These are phyloP conservation scores for Hemileia vastatrix DNA, from an alignment of 1,284 basidiomycete genomes.

Conservation along the genomic window DNA sequence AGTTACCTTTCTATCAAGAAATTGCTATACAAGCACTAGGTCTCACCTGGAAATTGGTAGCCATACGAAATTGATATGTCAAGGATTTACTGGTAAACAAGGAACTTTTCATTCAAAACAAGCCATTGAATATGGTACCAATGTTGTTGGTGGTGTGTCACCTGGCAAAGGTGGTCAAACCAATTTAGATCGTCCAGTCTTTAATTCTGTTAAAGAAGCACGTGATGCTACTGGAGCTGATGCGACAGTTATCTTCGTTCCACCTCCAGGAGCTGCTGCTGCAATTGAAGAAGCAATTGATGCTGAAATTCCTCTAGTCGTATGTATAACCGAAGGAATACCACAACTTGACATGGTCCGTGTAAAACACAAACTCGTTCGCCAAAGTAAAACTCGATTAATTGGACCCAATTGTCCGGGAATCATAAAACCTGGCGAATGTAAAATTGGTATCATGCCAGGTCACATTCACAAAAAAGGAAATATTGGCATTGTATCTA, in stretches of 20 bases:
- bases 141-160: slow-evolving; percentile 42
- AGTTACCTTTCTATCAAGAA: too few relatives aligned
- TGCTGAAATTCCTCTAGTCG: slow-evolving; percentile 41
- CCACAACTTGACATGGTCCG: slow-evolving; percentile 43
- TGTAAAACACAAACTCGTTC: not conserved
- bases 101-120: slow-evolving; percentile 43
- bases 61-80: slow-evolving; percentile 27
- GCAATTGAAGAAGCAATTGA: slow-evolving; percentile 44
- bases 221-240: slow-evolving; percentile 38
- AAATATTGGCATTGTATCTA: slow-evolving; percentile 28
- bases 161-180: slow-evolving; percentile 42
- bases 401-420: slow-evolving; percentile 44
- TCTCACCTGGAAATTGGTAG: too few relatives aligned
- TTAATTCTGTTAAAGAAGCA: slow-evolving; percentile 40
- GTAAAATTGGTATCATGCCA: slow-evolving; percentile 46
- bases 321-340: slow-evolving; percentile 44
- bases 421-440: slow-evolving; percentile 43
- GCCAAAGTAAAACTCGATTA: slow-evolving; percentile 39
- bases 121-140: slow-evolving; percentile 41
- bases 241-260: slow-evolving; percentile 42
- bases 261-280: slow-evolving; percentile 40
- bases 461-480: slow-evolving; percentile 43
- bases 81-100: slow-evolving; percentile 37
- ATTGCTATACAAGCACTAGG: too few relatives aligned
- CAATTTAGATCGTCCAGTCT: slow-evolving; percentile 40